phyloP scores from a whole-genome alignment of 2,329 filamentous ascomycete genomes.

The Emmonsia crescens region DNA sequence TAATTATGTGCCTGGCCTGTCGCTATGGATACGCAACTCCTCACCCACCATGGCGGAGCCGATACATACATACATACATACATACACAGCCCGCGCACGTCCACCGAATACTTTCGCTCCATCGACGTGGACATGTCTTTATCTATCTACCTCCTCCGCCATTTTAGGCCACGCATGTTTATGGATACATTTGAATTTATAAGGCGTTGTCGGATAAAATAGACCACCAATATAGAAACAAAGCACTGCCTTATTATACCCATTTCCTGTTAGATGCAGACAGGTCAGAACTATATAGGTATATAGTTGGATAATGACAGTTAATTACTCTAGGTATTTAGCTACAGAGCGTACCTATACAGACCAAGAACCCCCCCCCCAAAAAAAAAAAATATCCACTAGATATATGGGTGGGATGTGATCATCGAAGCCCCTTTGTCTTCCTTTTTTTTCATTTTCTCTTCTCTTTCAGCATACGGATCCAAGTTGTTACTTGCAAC shows the following conservation, averaged over 20 bases:
- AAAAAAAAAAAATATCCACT: no score
- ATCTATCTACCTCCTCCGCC: not conserved
- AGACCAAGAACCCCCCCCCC: not conserved
- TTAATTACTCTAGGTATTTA: not conserved
- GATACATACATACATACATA: not conserved
- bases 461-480: no score
- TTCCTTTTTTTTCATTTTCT: not conserved
- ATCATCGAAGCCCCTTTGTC: not conserved
- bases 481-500: no score
- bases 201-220: not conserved
- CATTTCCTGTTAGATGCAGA: no score
- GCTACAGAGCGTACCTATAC: not conserved
- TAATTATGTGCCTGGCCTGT: not conserved
- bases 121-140: not conserved
- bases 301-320: not conserved
- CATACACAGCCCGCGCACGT: not conserved
- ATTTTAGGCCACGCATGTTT: not conserved
- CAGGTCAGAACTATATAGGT: not conserved
- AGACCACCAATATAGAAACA: no score
- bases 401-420: no score
- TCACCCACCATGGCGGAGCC: not conserved
- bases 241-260: no score
- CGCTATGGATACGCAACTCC: not conserved
- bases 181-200: not conserved
- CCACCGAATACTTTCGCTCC: not conserved